Percentiles rank a stretch among this genome's conserved stretches.
Evolutionary conservation across 352 stramenopile species (phyloP).

Genomic region (Globisporangium irregulare): DNA sequence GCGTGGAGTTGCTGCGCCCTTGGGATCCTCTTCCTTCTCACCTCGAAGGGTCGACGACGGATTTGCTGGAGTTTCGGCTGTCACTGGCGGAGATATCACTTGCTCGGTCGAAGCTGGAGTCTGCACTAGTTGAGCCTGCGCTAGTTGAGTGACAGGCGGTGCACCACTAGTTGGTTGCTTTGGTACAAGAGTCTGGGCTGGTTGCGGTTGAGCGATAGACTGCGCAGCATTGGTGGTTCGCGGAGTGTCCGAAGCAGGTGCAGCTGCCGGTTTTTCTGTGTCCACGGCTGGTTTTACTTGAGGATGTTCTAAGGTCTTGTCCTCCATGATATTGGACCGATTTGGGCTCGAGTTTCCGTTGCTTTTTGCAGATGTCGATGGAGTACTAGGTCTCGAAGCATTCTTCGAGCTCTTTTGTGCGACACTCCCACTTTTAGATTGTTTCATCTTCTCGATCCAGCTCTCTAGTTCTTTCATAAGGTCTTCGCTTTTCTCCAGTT

Average conservation of each 20-base stretch:
- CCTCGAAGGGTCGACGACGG: background rate
- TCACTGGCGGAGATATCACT: background rate
- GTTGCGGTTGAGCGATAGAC: background rate
- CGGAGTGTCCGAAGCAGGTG: background rate
- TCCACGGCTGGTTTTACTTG: background rate
- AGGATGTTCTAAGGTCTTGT: background rate
- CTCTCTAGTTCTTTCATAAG: conserved; percentile 25
- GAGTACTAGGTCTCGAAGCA: conserved; percentile 1
- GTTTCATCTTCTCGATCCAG: conserved; percentile 20
- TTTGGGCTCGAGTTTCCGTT: background rate
- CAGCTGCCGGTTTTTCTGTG: background rate
- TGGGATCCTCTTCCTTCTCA: background rate
- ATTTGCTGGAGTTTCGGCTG: background rate
- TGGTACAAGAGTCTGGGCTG: background rate
- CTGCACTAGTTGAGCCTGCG: background rate
- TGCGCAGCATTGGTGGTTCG: background rate
- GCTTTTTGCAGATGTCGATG: background rate
- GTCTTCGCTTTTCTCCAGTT: conserved; percentile 15
- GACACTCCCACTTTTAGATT: background rate
- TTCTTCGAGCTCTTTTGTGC: background rate
- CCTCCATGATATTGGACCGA: background rate
- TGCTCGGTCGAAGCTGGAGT: background rate
- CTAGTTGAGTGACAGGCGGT: background rate
- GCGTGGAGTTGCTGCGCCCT: background rate
- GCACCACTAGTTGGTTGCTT: background rate